Conservation (phyloP, 1,284 basidiomycete genomes). For the Retiboletus flavoniger region DNA sequence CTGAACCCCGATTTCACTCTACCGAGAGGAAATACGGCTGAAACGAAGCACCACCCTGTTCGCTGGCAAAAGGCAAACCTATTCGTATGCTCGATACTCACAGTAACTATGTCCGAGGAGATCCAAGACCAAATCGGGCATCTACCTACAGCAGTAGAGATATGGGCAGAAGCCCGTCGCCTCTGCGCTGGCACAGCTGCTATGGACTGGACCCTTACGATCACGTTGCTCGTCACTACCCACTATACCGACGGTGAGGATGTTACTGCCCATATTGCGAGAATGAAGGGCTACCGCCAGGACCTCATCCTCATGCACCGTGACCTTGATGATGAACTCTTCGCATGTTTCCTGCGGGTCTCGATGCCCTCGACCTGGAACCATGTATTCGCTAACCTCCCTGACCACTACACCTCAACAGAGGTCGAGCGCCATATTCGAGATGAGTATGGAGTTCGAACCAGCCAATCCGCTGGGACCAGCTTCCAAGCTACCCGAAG, state of each 20-base stretch:
- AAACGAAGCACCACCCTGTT: background rate
- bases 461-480: too few relatives aligned
- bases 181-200: background rate
- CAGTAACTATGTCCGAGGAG: conserved; percentile 1
- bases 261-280: background rate
- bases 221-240: background rate
- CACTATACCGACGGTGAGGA: conserved; percentile 2
- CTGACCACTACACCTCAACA: too few relatives aligned
- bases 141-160: background rate
- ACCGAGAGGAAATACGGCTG: background rate
- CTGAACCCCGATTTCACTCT: background rate
- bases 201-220: conserved; percentile 6
- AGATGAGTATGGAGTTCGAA: too few relatives aligned
- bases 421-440: too few relatives aligned
- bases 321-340: conserved; percentile 1
- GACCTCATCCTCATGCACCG: conserved; percentile 1
- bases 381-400: too few relatives aligned
- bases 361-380: conserved; percentile 11
- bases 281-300: background rate
- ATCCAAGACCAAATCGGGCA: background rate
- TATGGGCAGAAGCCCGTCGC: background rate
- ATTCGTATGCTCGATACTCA: conserved; percentile 2
- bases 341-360: conserved; percentile 9
- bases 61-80: conserved; percentile 8
- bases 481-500: too few relatives aligned